phyloP scores from a whole-genome alignment of 352 stramenopile genomes.

The Phytophthora hibernalis region DNA sequence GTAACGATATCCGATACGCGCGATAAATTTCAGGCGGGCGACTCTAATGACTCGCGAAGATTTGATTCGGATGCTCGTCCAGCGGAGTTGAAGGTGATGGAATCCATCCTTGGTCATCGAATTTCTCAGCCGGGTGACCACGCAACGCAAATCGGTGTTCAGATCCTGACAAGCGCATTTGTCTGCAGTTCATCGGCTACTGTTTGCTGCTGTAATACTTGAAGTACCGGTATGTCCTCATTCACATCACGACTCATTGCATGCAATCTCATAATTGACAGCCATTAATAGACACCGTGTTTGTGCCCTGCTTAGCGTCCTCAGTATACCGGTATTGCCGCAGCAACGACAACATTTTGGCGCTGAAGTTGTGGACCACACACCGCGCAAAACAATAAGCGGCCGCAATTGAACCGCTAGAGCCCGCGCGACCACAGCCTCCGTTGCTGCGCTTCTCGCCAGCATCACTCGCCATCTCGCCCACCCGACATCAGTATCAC shows the following conservation, averaged over 20 bases:
- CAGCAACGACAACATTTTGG: too few species aligned
- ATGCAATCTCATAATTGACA: too few species aligned
- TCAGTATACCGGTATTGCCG: too few species aligned
- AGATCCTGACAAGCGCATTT: too few species aligned
- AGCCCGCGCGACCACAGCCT: not conserved
- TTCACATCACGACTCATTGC: too few species aligned
- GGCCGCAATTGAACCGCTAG: not conserved
- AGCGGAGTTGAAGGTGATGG: not conserved
- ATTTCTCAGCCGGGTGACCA: not conserved
- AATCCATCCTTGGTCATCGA: not conserved
- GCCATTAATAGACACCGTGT: too few species aligned
- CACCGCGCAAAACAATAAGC: not conserved
- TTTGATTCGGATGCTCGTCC: not conserved
- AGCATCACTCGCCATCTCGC: not conserved
- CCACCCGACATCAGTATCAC: not conserved
- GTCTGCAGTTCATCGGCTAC: too few species aligned
- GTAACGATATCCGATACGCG: not conserved
- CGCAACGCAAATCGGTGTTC: too few species aligned
- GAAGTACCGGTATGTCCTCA: too few species aligned
- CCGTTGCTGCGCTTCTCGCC: slow-evolving; percentile 4
- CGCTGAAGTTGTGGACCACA: too few species aligned
- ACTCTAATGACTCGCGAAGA: not conserved
- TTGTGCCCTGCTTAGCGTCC: too few species aligned
- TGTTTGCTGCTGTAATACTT: too few species aligned
- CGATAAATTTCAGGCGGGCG: not conserved